phyloP scores from a whole-genome alignment of 768 basidiomycete genomes.

The Trametes cubensis region DNA sequence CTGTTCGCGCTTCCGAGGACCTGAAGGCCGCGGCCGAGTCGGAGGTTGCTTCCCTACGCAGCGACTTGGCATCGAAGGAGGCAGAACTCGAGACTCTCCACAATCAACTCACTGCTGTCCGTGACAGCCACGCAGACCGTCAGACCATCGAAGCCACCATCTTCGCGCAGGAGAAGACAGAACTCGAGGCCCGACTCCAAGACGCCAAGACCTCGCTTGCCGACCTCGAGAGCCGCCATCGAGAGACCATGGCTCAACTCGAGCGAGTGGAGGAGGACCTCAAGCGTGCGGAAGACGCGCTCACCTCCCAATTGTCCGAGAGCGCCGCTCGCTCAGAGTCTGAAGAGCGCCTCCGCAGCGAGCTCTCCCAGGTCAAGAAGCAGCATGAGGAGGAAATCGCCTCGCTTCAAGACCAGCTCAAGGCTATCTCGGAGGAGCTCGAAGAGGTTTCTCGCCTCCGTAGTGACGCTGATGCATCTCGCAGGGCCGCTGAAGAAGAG shows the following conservation, averaged over 20 bases:
- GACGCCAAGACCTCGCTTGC: conserved; percentile 19
- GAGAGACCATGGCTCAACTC: conserved; percentile 13
- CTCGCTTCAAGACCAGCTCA: conserved; percentile 25
- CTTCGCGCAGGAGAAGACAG: conserved; percentile 21
- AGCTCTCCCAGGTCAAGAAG: conserved; percentile 13
- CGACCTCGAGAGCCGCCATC: conserved; percentile 19
- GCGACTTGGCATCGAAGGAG: conserved; percentile 11
- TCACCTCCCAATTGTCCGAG: conserved; percentile 18
- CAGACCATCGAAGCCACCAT: conserved; percentile 14
- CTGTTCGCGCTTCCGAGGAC: conserved; percentile 12
- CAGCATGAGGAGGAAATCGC: conserved; percentile 15
- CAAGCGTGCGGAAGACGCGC: conserved; percentile 25
- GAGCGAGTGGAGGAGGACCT: conserved; percentile 23
- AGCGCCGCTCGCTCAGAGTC: conserved; percentile 16
- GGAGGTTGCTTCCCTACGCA: conserved; percentile 6
- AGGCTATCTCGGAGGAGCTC: conserved; percentile 25
- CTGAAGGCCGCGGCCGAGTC: conserved; percentile 5
- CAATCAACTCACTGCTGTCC: conserved; percentile 11
- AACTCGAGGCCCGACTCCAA: conserved; percentile 24
- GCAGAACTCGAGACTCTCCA: conserved; percentile 18
- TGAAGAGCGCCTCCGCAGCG: conserved; percentile 18
- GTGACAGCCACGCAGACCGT: conserved; percentile 8
- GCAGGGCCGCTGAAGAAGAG: conserved; percentile 24
- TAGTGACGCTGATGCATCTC: conserved; percentile 17
- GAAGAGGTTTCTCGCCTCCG: conserved; percentile 18